A percentile compares a stretch with the other conserved stretches of the same genome.
phyloP scores from a whole-genome alignment of 116 monocot genomes.

The Cymodocea nodosa region DNA sequence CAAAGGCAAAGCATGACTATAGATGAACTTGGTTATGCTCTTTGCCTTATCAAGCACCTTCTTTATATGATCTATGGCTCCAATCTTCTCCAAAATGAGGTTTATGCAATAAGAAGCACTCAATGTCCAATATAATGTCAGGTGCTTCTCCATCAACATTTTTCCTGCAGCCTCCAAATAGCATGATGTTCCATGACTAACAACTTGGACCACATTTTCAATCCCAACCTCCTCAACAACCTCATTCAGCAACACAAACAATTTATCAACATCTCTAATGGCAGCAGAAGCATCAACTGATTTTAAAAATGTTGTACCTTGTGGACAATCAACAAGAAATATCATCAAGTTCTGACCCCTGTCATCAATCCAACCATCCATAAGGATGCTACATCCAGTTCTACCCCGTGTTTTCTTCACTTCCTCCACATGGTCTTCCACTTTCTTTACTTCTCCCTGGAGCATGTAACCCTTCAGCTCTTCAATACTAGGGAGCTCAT shows the following conservation, averaged over 20 bases:
- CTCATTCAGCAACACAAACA: slow-evolving; percentile 28
- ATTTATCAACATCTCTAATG: slow-evolving; percentile 31
- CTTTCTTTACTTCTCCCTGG: slow-evolving; percentile 30
- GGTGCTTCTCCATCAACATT: slow-evolving; percentile 37
- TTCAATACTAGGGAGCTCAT: slow-evolving; percentile 27
- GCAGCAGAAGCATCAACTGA: slow-evolving; percentile 47
- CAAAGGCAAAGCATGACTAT: slow-evolving; percentile 36
- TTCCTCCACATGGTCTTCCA: slow-evolving; percentile 15
- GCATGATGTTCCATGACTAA: slow-evolving; percentile 32
- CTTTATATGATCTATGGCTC: slow-evolving; percentile 29
- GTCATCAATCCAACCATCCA: slow-evolving; percentile 50
- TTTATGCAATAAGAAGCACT: slow-evolving; percentile 63
- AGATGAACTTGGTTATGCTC: slow-evolving; percentile 45
- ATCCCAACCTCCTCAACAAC: slow-evolving; percentile 54
- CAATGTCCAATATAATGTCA: slow-evolving; percentile 33
- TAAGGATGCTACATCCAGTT: slow-evolving; percentile 55
- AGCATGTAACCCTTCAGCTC: slow-evolving; percentile 44
- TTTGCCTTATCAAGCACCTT: slow-evolving; percentile 28
- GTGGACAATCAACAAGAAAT: slow-evolving; percentile 40
- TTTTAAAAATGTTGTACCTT: slow-evolving; percentile 44
- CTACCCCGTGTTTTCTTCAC: slow-evolving; percentile 33
- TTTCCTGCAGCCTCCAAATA: slow-evolving; percentile 57
- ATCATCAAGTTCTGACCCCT: slow-evolving; percentile 33
- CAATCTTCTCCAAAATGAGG: slow-evolving; percentile 55
- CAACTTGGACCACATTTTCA: slow-evolving; percentile 48